A percentile compares a stretch with the other conserved stretches of the same genome.
These are phyloP conservation scores for Porogramme epimiltina DNA, from an alignment of 1,284 basidiomycete species.

Conservation along the genomic window DNA sequence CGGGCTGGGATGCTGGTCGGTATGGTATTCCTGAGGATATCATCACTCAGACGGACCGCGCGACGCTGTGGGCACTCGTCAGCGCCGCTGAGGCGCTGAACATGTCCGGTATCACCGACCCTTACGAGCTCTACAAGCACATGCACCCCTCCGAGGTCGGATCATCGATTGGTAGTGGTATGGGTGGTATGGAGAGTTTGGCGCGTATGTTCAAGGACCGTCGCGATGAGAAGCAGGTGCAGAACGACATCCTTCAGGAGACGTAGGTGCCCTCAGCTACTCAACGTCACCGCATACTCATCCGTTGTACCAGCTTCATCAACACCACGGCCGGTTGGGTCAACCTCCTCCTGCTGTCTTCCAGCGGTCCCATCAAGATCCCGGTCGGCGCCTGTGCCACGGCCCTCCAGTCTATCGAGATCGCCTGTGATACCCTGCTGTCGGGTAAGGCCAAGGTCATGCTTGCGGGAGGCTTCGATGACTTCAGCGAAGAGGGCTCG, in stretches of 20 bases:
- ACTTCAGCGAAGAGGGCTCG: slow-evolving; percentile 96
- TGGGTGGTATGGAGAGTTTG: slow-evolving; percentile 93
- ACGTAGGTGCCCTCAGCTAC: slow-evolving; percentile 60
- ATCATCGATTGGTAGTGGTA: slow-evolving; percentile 90
- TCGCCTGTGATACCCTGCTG: slow-evolving; percentile 94
- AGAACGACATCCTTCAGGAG: slow-evolving; percentile 98
- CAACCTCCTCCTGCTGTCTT: slow-evolving; percentile 91
- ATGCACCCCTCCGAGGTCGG: slow-evolving; percentile 97
- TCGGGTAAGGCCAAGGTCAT: slow-evolving; percentile 98
- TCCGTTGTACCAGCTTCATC: slow-evolving; percentile 70
- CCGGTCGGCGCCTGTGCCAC: slow-evolving; percentile 98
- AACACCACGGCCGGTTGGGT: slow-evolving; percentile 98
- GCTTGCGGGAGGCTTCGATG: slow-evolving; percentile 98
- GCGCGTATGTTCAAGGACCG: slow-evolving; percentile 98
- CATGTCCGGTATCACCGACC: slow-evolving; percentile 96
- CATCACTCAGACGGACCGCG: slow-evolving; percentile 90
- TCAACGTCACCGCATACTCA: slow-evolving; percentile 20
- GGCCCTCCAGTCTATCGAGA: slow-evolving; percentile 96
- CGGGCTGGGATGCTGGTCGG: slow-evolving; percentile 94
- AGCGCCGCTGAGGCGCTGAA: slow-evolving; percentile 95
- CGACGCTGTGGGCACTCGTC: slow-evolving; percentile 96
- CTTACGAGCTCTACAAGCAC: slow-evolving; percentile 95
- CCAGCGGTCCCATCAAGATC: slow-evolving; percentile 97
- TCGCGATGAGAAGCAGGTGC: slow-evolving; percentile 95
- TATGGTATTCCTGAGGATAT: slow-evolving; percentile 99